Conservation (phyloP, 495 filamentous ascomycete species). For the Annulohypoxylon stygium region DNA sequence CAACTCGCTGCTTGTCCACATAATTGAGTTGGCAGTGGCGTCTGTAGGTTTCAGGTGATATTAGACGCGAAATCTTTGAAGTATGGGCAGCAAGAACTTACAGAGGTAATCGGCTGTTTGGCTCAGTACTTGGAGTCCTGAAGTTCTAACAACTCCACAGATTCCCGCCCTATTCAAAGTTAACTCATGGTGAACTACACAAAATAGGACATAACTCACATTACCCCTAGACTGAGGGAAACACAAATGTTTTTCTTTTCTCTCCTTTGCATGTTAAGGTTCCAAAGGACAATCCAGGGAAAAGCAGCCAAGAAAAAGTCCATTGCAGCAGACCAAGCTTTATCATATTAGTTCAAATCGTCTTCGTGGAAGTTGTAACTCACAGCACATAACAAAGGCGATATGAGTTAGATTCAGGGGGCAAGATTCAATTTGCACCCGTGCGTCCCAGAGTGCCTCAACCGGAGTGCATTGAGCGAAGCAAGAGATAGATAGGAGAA, state of each 20-base stretch:
- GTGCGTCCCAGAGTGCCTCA: conserved; percentile 27
- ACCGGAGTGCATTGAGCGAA: conserved; percentile 34
- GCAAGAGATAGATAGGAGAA: conserved; percentile 24
- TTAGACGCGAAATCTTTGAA: conserved; percentile 1
- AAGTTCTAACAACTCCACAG: conserved; percentile 29
- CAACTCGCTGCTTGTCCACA: conserved; percentile 43
- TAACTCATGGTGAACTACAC: not conserved
- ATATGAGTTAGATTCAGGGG: conserved; percentile 21
- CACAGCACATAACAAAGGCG: conserved; percentile 31
- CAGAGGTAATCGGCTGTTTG: conserved; percentile 26
- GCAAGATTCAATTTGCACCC: conserved; percentile 15
- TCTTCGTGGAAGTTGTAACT: not conserved
- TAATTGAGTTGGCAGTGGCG: conserved; percentile 26
- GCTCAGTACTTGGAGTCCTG: conserved; percentile 16
- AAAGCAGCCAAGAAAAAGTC: conserved; percentile 63
- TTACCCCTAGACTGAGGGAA: conserved; percentile 63
- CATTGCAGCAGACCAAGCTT: conserved; percentile 42
- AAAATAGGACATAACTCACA: conserved; percentile 52
- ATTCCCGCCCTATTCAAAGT: conserved; percentile 27
- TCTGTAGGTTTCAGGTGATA: not conserved
- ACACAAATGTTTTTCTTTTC: conserved; percentile 63
- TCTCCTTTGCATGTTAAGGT: conserved; percentile 59
- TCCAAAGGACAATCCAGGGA: conserved; percentile 64
- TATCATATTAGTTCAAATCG: not conserved
- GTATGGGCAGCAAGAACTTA: conserved; percentile 9